A percentile compares a stretch with the other conserved stretches of the same genome.
Conservation (phyloP, 371 early-diverging fungal species). For the Mucor irregularis region DNA sequence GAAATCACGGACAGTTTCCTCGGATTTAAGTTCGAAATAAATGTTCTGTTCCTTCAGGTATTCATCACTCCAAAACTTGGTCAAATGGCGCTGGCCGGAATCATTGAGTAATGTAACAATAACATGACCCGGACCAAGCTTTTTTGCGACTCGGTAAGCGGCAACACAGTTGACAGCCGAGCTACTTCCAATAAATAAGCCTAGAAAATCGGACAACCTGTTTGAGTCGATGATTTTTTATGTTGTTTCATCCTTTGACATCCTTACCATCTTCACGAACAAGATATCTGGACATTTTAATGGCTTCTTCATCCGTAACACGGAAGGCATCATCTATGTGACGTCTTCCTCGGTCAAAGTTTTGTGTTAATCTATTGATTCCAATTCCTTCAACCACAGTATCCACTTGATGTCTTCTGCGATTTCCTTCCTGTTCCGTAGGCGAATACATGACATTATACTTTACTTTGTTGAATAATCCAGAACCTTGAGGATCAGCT, state of each 20-base stretch:
- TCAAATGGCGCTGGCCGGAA: constrained; percentile 81
- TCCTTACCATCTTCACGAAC: constrained; percentile 81
- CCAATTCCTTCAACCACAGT: constrained; percentile 97
- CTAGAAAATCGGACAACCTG: background rate
- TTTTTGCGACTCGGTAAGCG: constrained; percentile 71
- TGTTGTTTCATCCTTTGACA: too few relatives aligned
- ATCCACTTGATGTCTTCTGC: constrained; percentile 94
- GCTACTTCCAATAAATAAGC: constrained; percentile 87
- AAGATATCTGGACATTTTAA: constrained; percentile 88
- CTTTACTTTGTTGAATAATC: constrained; percentile 89
- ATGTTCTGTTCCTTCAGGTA: constrained; percentile 38
- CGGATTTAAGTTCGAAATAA: constrained; percentile 24
- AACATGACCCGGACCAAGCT: constrained; percentile 76
- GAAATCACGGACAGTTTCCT: constrained; percentile 40
- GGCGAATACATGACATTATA: constrained; percentile 88
- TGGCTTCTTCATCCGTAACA: constrained; percentile 89
- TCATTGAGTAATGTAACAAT: constrained; percentile 86
- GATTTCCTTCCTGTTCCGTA: constrained; percentile 87
- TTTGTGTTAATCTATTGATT: constrained; percentile 90
- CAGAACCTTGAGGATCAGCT: constrained; percentile 94
- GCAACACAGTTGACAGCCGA: constrained; percentile 93
- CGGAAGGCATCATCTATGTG: constrained; percentile 85
- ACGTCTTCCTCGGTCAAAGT: constrained; percentile 69
- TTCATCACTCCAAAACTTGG: constrained; percentile 78
- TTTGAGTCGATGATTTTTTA: too few relatives aligned